Base-by-base conservation (phyloP, 176 grass and related monocot species). In the Phoenix dactylifera region DNA sequence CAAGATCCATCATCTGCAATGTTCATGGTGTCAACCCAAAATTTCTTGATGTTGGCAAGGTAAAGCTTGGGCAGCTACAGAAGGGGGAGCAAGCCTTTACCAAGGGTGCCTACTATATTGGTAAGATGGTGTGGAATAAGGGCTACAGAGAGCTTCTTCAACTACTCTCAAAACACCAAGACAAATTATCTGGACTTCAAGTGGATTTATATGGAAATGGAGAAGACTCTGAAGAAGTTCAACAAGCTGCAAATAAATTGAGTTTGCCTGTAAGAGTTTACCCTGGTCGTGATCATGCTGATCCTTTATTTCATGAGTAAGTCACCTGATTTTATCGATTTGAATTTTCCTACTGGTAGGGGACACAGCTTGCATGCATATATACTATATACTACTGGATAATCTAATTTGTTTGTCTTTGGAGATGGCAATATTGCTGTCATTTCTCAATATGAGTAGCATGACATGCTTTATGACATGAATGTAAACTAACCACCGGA, bases 71-170 rank as follows among this genome's bases (percentile, higher is more conserved):
- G 16, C 87, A 91, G 70, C 64, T 88, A 50, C 87, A 91, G 69
- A 91, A 30, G 70, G 84, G 78, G 23, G 87, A 97, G 16, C 52
- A n/a, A 65, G 81, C 83, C 61, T 97, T 91, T 63, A 85, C 76
- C 30, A 88, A 78, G 60, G 81, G 76, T 52, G 81, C 87, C 12
- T 97, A 97, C 73, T 91, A 97, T 51, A 91, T 97, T 20, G 93
- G 93, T 52, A 97, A 97, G 72, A 97, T 97, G 93, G 78, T 97
- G 15, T 97, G 93, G 93, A 78, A 75, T 78, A 97, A 97, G 62
- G 93, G 93, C 64, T 97, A 97, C 54, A 88, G 66, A 44, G 93
- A 97, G 74, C 83, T 97, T 62, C 76, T 97, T 17, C 66, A 91
- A 55, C 69, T 97, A 22, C 69, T 97, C n/a, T 82, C 77, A 28